A percentile compares a stretch with the other conserved stretches of the same genome.
phyloP scores from a whole-genome alignment of 805 yeast genomes.

The Yarrowia sp. region DNA sequence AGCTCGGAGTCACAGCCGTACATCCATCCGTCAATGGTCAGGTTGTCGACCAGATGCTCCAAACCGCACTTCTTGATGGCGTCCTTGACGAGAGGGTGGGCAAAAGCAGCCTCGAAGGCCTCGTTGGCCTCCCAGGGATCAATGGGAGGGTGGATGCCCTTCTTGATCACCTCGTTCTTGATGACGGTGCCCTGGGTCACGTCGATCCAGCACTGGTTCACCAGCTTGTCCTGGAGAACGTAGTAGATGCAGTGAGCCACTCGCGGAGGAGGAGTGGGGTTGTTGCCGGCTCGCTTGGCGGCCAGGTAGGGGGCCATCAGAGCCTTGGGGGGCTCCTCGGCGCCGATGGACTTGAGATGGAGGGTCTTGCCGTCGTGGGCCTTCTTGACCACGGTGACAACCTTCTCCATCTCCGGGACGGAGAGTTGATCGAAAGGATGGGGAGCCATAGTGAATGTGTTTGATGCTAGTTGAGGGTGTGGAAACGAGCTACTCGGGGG shows the following conservation, averaged over 20 bases:
- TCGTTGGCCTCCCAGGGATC: conserved; percentile 68
- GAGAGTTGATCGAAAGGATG: conserved; percentile 51
- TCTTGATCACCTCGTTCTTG: conserved; percentile 61
- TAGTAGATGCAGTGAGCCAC: conserved; percentile 73
- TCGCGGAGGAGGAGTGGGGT: conserved; percentile 66
- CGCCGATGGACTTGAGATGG: conserved; percentile 49
- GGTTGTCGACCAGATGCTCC: conserved; percentile 45
- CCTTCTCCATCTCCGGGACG: conserved; percentile 47
- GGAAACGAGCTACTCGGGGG: neutral
- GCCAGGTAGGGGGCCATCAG: conserved; percentile 71
- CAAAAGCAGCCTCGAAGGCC: conserved; percentile 58
- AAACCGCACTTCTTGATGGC: conserved; percentile 70
- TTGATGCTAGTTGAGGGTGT: neutral
- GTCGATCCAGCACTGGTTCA: conserved; percentile 77
- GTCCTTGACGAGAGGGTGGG: conserved; percentile 64
- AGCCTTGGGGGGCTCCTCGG: conserved; percentile 76
- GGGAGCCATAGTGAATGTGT: conserved; percentile 38
- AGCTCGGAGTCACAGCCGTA: conserved; percentile 75
- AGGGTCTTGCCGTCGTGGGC: conserved; percentile 47
- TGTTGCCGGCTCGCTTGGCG: conserved; percentile 63
- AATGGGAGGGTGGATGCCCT: conserved; percentile 73
- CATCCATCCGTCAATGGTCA: conserved; percentile 83
- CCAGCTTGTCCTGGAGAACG: conserved; percentile 55
- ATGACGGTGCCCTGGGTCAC: conserved; percentile 67
- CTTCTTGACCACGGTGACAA: conserved; percentile 45